Evolutionary conservation across 179 eudicot genomes (phyloP).

Genomic region (Silene coronaria): DNA sequence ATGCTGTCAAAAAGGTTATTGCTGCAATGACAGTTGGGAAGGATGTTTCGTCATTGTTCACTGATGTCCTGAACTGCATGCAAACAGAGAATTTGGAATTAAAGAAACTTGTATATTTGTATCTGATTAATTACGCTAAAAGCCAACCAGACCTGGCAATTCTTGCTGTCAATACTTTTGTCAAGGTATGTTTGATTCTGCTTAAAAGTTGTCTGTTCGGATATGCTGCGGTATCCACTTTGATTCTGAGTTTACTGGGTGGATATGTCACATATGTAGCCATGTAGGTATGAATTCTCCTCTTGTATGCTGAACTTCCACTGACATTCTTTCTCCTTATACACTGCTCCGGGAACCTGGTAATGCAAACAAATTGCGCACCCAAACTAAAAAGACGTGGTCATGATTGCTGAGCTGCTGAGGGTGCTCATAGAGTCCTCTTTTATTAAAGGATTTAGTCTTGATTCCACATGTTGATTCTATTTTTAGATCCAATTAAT

Average conservation of each 20-base stretch:
- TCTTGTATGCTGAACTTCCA: not conserved
- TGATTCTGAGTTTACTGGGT: not conserved
- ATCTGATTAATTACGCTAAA: conserved; percentile 93
- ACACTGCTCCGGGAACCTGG: not conserved
- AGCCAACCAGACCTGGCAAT: conserved; percentile 98
- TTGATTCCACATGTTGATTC: not conserved
- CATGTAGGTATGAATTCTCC: not conserved
- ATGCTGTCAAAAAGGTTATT: conserved; percentile 98
- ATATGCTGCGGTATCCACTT: not conserved
- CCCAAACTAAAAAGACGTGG: not conserved
- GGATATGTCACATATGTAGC: not conserved
- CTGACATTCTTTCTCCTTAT: not conserved
- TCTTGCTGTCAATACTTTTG: conserved; percentile 97
- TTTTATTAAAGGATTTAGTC: not conserved
- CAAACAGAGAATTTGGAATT: conserved; percentile 98
- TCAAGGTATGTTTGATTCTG: conserved; percentile 46
- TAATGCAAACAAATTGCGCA: not conserved
- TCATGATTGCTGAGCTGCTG: not conserved
- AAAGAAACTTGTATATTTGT: conserved; percentile 89
- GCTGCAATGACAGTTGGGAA: conserved; percentile 99
- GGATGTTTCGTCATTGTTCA: conserved; percentile 93
- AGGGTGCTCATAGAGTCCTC: not conserved
- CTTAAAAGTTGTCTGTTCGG: not conserved
- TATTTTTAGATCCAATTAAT: not conserved
- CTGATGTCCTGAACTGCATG: conserved; percentile 98